A percentile compares a stretch with the other conserved stretches of the same genome.
Conservation (phyloP, 345 rosid species). For the Eucalyptus pauciflora region DNA sequence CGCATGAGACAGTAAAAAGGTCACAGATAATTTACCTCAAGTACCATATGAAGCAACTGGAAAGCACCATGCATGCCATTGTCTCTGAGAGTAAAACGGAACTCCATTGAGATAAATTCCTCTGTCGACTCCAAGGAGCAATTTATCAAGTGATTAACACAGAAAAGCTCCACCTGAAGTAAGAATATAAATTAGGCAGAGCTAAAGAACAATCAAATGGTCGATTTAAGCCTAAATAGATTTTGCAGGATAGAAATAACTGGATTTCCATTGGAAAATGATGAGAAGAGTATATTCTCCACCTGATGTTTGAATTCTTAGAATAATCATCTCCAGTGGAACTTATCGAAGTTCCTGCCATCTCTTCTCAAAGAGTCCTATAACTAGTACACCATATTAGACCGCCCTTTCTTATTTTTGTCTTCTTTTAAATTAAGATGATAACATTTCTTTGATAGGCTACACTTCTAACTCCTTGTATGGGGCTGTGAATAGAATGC, state of each 20-base stretch:
- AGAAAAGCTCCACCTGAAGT: slow-evolving; percentile 90
- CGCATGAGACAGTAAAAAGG: not conserved
- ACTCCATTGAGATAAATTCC: slow-evolving; percentile 98
- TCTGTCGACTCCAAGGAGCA: slow-evolving; percentile 99
- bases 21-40: slow-evolving; percentile 47
- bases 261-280: not conserved
- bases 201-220: not conserved
- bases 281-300: not conserved
- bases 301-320: not conserved
- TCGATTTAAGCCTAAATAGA: not conserved
- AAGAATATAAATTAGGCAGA: not conserved
- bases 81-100: slow-evolving; percentile 93
- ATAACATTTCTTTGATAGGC: not conserved
- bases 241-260: not conserved
- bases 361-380: not conserved
- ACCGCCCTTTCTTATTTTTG: not conserved
- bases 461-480: not conserved
- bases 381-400: not conserved
- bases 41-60: slow-evolving; percentile 99
- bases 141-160: slow-evolving; percentile 94
- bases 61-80: slow-evolving; percentile 98
- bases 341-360: not conserved
- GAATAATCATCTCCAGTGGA: not conserved
- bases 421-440: not conserved
- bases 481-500: not conserved